These are phyloP conservation scores for Alternaria sp. DNA, from an alignment of 2,329 filamentous ascomycete species.

Conservation along the genomic window DNA sequence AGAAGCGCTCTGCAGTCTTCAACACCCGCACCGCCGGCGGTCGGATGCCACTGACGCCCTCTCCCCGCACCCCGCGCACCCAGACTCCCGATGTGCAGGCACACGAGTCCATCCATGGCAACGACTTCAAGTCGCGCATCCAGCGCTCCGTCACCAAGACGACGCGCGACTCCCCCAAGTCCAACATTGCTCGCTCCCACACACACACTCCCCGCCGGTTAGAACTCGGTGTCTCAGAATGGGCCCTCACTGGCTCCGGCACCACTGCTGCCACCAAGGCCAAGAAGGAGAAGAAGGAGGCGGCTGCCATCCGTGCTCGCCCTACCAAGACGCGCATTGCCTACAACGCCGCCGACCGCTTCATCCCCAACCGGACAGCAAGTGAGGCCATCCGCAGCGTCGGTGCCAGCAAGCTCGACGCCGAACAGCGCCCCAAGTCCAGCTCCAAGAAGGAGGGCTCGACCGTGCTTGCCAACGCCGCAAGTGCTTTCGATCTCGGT, in stretches of 20 bases:
- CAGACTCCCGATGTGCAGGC: slow-evolving; percentile 54
- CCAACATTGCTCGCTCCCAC: slow-evolving; percentile 80
- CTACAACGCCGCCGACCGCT: slow-evolving; percentile 82
- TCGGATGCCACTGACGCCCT: slow-evolving; percentile 92
- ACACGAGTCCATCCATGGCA: slow-evolving; percentile 73
- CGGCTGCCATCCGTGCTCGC: slow-evolving; percentile 33
- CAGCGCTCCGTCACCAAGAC: slow-evolving; percentile 71
- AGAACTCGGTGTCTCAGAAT: slow-evolving; percentile 92
- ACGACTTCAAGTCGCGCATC: slow-evolving; percentile 80
- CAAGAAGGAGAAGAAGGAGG: slow-evolving; percentile 46
- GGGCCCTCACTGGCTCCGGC: slow-evolving; percentile 85
- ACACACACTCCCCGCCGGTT: slow-evolving; percentile 78
- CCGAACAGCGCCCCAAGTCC: slow-evolving; percentile 66
- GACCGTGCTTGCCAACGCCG: slow-evolving; percentile 75
- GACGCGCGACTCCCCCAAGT: slow-evolving; percentile 87
- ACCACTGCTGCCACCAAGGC: slow-evolving; percentile 48
- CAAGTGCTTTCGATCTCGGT: slow-evolving; percentile 69
- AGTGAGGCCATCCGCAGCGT: slow-evolving; percentile 86
- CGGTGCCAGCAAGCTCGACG: slow-evolving; percentile 82
- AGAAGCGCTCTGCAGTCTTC: slow-evolving; percentile 93
- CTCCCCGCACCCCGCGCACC: slow-evolving; percentile 70
- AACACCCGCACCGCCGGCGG: slow-evolving; percentile 91
- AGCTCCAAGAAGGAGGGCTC: slow-evolving; percentile 75
- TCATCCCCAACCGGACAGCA: slow-evolving; percentile 91
- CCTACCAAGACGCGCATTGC: slow-evolving; percentile 49